Evolutionary conservation across 257 asterid species (phyloP), one percentile per base, ranked within the genome.

Genomic region (Nemophila menziesii): DNA sequence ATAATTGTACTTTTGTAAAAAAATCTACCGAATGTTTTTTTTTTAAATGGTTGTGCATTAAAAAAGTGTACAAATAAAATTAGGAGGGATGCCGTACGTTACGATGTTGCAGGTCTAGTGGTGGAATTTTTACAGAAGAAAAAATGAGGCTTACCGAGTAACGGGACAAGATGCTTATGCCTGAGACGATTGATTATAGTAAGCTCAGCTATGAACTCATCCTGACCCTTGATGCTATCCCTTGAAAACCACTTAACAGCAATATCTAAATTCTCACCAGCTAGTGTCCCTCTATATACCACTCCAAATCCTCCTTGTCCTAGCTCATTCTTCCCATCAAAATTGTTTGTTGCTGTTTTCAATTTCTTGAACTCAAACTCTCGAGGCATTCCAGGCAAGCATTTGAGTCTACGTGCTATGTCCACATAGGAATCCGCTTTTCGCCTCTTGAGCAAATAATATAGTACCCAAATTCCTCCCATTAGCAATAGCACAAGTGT

Each of bases 291-390:
- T 54, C 33, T 67, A 36, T 71, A 80, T 1, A 87, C 97, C 60
- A 71, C 89, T 3, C 97, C 97, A 47, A 50, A 87, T 0, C 97
- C 97, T 1, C 97, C 97, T 49, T 77, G 74, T 2, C 97, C 97
- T 0, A 87, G 83, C 68, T 87, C 75, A 27, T 73, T 57, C 69
- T 46, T 77, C 50, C 55, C 93, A 23, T 79, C 86, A 26, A 87
- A 87, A 41, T 61, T 61, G 11, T 63, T 52, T 0, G 97, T 87
- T 5, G 93, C 97, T 66, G 66, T 83, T 61, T 75, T 80, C 77
- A 87, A 27, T 2, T 74, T 92, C 67, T 27, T 77, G 51, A 74
- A 79, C 16, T 48, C 55, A 46, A 72, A 87, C 71, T 87, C 95
- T 29, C 70, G 62, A 1, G 95, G 95, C 42, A 71, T 75, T 16